phyloP scores from a whole-genome alignment of 768 basidiomycete species.

The Symmetrospora coprosmae region DNA sequence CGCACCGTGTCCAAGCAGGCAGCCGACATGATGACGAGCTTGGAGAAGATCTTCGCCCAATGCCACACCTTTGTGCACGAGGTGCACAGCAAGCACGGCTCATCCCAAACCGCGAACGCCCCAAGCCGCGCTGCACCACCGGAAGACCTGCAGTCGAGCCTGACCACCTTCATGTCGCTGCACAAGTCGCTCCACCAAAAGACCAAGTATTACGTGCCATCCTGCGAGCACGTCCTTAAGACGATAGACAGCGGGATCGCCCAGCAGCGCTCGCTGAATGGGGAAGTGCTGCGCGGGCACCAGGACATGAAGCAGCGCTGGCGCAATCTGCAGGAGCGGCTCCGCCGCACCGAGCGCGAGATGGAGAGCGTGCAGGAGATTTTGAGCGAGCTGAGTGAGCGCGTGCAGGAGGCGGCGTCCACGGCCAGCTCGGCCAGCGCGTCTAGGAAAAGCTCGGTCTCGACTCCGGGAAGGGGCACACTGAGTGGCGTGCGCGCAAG shows the following conservation, averaged over 20 bases:
- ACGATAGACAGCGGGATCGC: conserved; percentile 88
- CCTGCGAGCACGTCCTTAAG: conserved; percentile 75
- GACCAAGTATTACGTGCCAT: conserved; percentile 73
- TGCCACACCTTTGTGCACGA: conserved; percentile 43
- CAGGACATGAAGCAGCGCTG: conserved; percentile 78
- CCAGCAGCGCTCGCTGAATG: conserved; percentile 89
- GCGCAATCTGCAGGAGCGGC: conserved; percentile 63
- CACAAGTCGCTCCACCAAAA: conserved; percentile 27
- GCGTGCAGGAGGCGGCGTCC: no score
- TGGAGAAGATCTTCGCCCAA: conserved; percentile 69
- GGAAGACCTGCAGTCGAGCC: conserved; percentile 4
- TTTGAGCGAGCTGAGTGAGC: neutral
- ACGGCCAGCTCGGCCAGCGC: no score
- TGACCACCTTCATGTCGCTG: conserved; percentile 15
- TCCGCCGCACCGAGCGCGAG: conserved; percentile 62
- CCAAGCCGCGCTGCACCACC: no score
- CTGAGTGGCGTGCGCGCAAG: no score
- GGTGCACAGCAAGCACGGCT: conserved; percentile 37
- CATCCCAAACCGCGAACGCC: neutral
- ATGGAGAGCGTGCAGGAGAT: conserved; percentile 42
- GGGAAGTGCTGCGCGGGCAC: conserved; percentile 77
- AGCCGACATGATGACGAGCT: conserved; percentile 89
- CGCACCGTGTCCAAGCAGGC: conserved; percentile 68
- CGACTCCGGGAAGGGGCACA: no score
- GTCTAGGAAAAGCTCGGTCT: conserved; percentile 1